Evolutionary conservation across 2,329 filamentous ascomycete genomes (phyloP).

Genomic region (Pseudonectria foliicola): DNA sequence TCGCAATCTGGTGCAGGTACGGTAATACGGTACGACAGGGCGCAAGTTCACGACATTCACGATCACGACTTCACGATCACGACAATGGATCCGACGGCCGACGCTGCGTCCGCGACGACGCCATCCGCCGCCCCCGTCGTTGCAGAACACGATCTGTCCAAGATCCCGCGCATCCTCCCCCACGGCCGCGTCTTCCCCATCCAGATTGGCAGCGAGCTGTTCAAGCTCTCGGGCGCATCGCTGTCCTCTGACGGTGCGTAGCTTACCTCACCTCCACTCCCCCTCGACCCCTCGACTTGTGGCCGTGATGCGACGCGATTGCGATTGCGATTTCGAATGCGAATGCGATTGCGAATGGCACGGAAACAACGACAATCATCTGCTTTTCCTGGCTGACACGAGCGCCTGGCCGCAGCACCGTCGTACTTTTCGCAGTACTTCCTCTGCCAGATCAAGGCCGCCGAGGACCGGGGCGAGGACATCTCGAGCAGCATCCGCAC

Average conservation of each 20-base stretch:
- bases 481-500: slow-evolving; percentile 54
- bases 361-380: no score
- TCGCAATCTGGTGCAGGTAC: neutral
- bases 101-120: slow-evolving; percentile 7
- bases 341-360: no score
- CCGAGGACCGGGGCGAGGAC: slow-evolving; percentile 52
- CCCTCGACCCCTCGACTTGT: neutral
- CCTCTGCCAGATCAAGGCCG: slow-evolving; percentile 66
- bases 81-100: no score
- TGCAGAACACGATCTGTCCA: slow-evolving; percentile 30
- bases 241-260: slow-evolving; percentile 63
- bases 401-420: slow-evolving; percentile 52
- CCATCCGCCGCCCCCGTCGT: slow-evolving; percentile 17
- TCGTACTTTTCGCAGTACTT: slow-evolving; percentile 98
- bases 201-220: slow-evolving; percentile 65
- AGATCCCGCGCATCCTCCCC: slow-evolving; percentile 53
- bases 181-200: slow-evolving; percentile 69
- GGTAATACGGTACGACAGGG: no score
- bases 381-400: slow-evolving; percentile 9
- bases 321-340: no score
- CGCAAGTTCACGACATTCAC: no score
- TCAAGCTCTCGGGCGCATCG: slow-evolving; percentile 66
- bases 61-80: no score
- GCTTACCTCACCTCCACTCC: slow-evolving; percentile 1
- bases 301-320: neutral